Conservation (phyloP, 768 basidiomycete genomes). For the Suillus luteus region DNA sequence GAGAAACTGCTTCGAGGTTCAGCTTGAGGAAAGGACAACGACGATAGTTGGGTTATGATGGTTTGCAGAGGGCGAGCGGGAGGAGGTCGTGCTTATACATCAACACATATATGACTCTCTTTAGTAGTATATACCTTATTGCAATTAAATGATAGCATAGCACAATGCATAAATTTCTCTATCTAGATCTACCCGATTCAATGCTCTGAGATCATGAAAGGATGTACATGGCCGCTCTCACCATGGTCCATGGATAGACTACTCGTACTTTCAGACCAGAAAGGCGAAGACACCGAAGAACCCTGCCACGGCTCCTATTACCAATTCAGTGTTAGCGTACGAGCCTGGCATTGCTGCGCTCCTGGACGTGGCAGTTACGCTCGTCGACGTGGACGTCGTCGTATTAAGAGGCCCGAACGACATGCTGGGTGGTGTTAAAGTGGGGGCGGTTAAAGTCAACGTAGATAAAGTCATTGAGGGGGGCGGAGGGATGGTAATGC, state of each 20-base stretch:
- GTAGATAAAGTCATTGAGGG: not conserved
- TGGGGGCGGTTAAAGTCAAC: not conserved
- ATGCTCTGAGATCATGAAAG: not conserved
- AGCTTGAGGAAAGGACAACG: slow-evolving; percentile 63
- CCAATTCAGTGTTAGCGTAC: slow-evolving; percentile 4
- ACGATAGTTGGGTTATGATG: slow-evolving; percentile 71
- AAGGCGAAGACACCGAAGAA: slow-evolving; percentile 2
- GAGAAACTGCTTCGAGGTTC: slow-evolving; percentile 66
- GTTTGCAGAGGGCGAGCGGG: slow-evolving; percentile 15
- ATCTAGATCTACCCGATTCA: not conserved
- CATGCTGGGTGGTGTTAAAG: not conserved
- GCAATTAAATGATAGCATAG: slow-evolving; percentile 2
- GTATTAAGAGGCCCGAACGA: not conserved
- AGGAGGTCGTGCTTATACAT: not conserved
- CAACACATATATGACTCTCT: not conserved
- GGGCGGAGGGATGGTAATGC: not conserved
- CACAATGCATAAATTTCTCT: not conserved
- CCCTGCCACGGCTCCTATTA: slow-evolving; percentile 12
- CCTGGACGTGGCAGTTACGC: not conserved
- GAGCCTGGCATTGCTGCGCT: slow-evolving; percentile 8
- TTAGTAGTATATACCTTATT: not conserved
- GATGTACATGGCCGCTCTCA: not conserved
- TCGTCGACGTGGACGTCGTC: slow-evolving; percentile 1
- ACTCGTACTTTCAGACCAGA: not conserved
- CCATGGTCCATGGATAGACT: not conserved